Evolutionary conservation across 129 eudicot genomes (phyloP).

Genomic region (Glebionis coronaria): DNA sequence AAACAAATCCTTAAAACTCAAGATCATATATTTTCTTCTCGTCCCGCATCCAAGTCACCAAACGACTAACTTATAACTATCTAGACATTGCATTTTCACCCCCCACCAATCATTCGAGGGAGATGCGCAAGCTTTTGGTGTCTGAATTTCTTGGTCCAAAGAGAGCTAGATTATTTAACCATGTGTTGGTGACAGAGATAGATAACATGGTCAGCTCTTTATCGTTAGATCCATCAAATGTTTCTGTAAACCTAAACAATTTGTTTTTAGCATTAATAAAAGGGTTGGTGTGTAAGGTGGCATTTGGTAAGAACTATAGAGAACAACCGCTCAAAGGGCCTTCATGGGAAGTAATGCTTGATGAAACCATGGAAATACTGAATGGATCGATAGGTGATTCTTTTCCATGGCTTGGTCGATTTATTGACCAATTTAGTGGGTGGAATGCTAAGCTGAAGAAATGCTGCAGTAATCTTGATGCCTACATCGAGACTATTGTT

Average conservation of each 20-base stretch:
- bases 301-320: conserved; percentile 17
- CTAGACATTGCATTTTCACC: conserved; percentile 35
- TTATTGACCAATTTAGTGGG: conserved; percentile 18
- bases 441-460: conserved; percentile 17
- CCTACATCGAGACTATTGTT: conserved; percentile 5
- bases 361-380: conserved; percentile 10
- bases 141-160: conserved; percentile 27
- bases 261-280: neutral
- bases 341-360: neutral
- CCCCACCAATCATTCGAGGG: conserved; percentile 33
- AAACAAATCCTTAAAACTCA: conserved; percentile 7
- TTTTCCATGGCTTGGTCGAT: conserved; percentile 12
- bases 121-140: conserved; percentile 34
- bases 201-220: neutral
- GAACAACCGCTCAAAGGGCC: neutral
- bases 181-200: conserved; percentile 19
- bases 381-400: conserved; percentile 4
- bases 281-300: conserved; percentile 10
- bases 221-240: neutral
- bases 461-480: conserved; percentile 16
- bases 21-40: neutral
- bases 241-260: conserved; percentile 9
- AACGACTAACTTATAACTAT: conserved; percentile 16
- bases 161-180: conserved; percentile 10
- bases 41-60: conserved; percentile 1